A percentile compares a stretch with the other conserved stretches of the same genome.
Evolutionary conservation across 2,329 filamentous ascomycete genomes (phyloP).

Genomic region (Colletotrichum chlorophyti): DNA sequence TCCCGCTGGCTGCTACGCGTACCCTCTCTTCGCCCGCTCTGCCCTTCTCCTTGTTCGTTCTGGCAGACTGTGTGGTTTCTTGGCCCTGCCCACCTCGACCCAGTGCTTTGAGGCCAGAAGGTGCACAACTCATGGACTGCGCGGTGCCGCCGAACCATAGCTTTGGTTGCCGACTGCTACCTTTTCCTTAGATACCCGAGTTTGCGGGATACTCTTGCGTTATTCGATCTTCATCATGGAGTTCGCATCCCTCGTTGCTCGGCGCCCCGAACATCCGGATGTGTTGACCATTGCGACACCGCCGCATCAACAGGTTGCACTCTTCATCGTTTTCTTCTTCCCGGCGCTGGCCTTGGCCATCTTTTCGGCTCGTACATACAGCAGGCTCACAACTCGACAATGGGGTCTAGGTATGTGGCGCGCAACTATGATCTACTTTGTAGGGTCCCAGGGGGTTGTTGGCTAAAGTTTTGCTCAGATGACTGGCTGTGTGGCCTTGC

Average conservation of each 20-base stretch:
- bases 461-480: conserved; percentile 28
- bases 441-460: not conserved
- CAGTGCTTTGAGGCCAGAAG: conserved; percentile 7
- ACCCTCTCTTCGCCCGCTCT: conserved; percentile 8
- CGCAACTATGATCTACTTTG: not conserved
- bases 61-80: not conserved
- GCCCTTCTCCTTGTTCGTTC: conserved; percentile 2
- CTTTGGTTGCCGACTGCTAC: not conserved
- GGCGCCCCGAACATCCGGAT: conserved; percentile 31
- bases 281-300: conserved; percentile 39
- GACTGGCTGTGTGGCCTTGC: conserved; percentile 36
- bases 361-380: conserved; percentile 34
- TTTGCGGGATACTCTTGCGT: too few relatives aligned
- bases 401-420: conserved; percentile 35
- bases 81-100: conserved; percentile 9
- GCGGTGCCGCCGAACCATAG: conserved; percentile 6
- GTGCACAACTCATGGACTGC: not conserved
- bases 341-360: conserved; percentile 37
- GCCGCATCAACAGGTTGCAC: conserved; percentile 37
- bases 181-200: not conserved
- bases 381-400: conserved; percentile 34
- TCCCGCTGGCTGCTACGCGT: not conserved
- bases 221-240: not conserved
- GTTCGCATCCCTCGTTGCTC: conserved; percentile 9
- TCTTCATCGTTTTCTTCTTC: conserved; percentile 41